These are phyloP conservation scores for Yamadazyma kitorensis DNA, from an alignment of 805 yeast species.

Conservation along the genomic window DNA sequence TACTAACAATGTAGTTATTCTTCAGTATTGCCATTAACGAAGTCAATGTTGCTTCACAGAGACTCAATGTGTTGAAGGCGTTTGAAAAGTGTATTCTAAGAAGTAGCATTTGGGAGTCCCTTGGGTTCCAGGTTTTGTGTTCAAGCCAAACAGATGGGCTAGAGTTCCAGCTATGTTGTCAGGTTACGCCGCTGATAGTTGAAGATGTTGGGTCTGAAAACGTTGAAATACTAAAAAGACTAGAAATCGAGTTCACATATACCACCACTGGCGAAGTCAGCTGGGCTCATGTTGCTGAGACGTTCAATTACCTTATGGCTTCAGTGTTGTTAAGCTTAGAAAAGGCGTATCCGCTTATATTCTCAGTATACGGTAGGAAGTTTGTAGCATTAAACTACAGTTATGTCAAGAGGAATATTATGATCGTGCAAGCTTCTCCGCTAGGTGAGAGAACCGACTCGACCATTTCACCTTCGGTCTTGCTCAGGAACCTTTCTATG, in stretches of 20 bases:
- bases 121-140: not conserved
- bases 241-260: not conserved
- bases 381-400: conserved; percentile 12
- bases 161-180: conserved; percentile 1
- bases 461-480: too few relatives aligned
- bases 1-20: too few relatives aligned
- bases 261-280: not conserved
- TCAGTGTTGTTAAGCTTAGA: conserved; percentile 28
- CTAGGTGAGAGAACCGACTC: too few relatives aligned
- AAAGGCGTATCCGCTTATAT: conserved; percentile 25
- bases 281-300: not conserved
- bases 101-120: conserved; percentile 1
- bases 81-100: conserved; percentile 4
- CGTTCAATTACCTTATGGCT: conserved; percentile 10
- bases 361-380: conserved; percentile 28
- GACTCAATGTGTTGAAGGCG: too few relatives aligned
- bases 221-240: not conserved
- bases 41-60: too few relatives aligned
- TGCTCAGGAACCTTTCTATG: too few relatives aligned
- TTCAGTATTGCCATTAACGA: too few relatives aligned
- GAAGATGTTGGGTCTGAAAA: conserved; percentile 1
- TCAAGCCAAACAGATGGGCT: not conserved
- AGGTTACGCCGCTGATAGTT: not conserved
- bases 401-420: conserved; percentile 7
- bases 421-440: conserved; percentile 1